Base-by-base conservation (phyloP, 2,329 filamentous ascomycete species). In the Colletotrichum tropicicola region DNA sequence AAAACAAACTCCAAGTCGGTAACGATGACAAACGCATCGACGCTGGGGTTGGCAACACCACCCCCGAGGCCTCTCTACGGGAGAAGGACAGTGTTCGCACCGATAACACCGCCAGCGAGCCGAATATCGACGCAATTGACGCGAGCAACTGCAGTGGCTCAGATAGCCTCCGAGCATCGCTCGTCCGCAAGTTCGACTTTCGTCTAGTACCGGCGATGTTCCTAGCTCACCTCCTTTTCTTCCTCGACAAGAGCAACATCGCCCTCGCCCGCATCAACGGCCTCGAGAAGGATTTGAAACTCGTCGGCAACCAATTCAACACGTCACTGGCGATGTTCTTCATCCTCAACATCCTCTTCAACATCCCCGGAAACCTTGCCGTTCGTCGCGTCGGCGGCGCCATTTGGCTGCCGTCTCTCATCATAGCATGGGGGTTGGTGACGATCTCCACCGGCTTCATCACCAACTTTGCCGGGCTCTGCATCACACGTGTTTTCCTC, bases 341-440 rank as follows among this genome's bases (percentile, higher is more conserved):
- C 52, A 53, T 71, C 0, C 64, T 68, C 13, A 71, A 69, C n/a
- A 60, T 72, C 21, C 7, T 72, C 1, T 62, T 72, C 28, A 71
- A 70, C 44, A 70, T 72, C 13, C 71, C 71, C 0, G 69, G 69
- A 15, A 72, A 72, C 49, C 55, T 72, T 10, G 59, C 68, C 5
- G 41, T 72, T 2, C 69, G 69, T 1, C 63, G 66, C 8, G 65
- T 72, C 5, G 70, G 70, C 3, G 71, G 68, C 0, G 68, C 70
- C 1, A 52, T 61, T 30, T 68, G 68, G 59, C 54, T 73, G 9
- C 66, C 71, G 3, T 21, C 48, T 0, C 44, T 72, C 9, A 61
- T 73, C 12, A 54, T 65, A 13, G 57, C 65, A 6, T 73, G 71
- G 71, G 71, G 71, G 6, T 12, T 69, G 1, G 68, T 71, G 10